These are phyloP conservation scores for Debaryomyces hansenii DNA, from an alignment of 805 yeast genomes.

Conservation along the genomic window DNA sequence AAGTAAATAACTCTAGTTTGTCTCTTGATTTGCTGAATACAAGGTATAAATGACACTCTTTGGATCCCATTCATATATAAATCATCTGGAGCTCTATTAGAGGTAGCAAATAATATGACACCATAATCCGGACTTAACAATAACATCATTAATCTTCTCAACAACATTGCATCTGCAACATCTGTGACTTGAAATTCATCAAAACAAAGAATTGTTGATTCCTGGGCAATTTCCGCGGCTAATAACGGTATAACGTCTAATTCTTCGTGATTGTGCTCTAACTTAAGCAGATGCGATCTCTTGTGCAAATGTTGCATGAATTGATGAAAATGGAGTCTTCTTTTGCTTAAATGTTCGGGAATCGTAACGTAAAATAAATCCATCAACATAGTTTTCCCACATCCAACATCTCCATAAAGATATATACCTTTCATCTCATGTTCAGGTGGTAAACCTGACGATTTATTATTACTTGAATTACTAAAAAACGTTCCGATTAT, in stretches of 20 bases:
- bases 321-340: constrained; percentile 90
- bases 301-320: constrained; percentile 95
- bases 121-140: constrained; percentile 78
- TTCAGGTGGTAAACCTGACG: constrained; percentile 12
- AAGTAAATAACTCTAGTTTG: constrained; percentile 76
- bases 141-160: constrained; percentile 69
- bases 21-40: constrained; percentile 75
- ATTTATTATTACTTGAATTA: neutral
- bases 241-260: constrained; percentile 80
- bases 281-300: constrained; percentile 73
- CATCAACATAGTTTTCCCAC: constrained; percentile 98
- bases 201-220: constrained; percentile 80
- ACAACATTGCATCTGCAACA: constrained; percentile 97
- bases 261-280: constrained; percentile 54
- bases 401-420: constrained; percentile 95
- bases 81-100: constrained; percentile 93
- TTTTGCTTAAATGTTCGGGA: constrained; percentile 74
- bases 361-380: constrained; percentile 87
- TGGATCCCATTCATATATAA: constrained; percentile 93
- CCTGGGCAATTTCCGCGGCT: constrained; percentile 79
- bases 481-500: constrained; percentile 25
- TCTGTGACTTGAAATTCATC: constrained; percentile 98
- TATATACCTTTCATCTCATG: constrained; percentile 75
- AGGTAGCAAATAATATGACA: constrained; percentile 85
- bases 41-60: constrained; percentile 87